phyloP scores from a whole-genome alignment of 129 eudicot species.

The Saussurea involucrata region DNA sequence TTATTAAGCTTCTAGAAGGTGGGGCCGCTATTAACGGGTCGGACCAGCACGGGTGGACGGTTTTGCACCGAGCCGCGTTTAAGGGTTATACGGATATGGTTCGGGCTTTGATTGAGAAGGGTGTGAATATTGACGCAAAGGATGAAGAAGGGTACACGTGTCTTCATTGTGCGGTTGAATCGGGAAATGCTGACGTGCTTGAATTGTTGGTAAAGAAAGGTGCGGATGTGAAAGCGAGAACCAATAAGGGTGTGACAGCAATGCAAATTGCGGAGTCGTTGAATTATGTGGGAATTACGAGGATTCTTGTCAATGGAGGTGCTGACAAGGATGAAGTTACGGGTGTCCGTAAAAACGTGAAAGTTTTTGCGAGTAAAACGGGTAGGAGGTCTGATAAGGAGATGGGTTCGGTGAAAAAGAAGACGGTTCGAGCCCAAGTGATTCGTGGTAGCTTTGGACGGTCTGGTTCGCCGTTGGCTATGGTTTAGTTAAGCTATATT shows the following conservation, averaged over 20 bases:
- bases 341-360: not conserved
- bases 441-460: conserved; percentile 40
- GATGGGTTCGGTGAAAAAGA: conserved; percentile 33
- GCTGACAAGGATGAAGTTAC: conserved; percentile 29
- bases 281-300: conserved; percentile 55
- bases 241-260: conserved; percentile 63
- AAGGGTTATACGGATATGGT: conserved; percentile 58
- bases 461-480: conserved; percentile 35
- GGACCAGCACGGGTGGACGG: conserved; percentile 84
- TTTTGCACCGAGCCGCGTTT: conserved; percentile 65
- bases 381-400: conserved; percentile 32
- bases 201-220: conserved; percentile 72
- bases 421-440: conserved; percentile 20
- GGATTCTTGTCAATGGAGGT: conserved; percentile 52
- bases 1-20: conserved; percentile 45
- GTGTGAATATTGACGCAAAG: conserved; percentile 44
- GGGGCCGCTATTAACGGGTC: conserved; percentile 65
- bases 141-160: conserved; percentile 80
- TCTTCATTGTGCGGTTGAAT: conserved; percentile 73
- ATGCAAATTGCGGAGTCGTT: conserved; percentile 68
- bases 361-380: conserved; percentile 26
- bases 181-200: conserved; percentile 64
- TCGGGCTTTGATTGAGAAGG: conserved; percentile 52
- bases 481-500: conserved; percentile 11
- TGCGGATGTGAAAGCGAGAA: conserved; percentile 59